Base-by-base conservation (phyloP, 345 rosid species). In the Aquilaria sinensis region DNA sequence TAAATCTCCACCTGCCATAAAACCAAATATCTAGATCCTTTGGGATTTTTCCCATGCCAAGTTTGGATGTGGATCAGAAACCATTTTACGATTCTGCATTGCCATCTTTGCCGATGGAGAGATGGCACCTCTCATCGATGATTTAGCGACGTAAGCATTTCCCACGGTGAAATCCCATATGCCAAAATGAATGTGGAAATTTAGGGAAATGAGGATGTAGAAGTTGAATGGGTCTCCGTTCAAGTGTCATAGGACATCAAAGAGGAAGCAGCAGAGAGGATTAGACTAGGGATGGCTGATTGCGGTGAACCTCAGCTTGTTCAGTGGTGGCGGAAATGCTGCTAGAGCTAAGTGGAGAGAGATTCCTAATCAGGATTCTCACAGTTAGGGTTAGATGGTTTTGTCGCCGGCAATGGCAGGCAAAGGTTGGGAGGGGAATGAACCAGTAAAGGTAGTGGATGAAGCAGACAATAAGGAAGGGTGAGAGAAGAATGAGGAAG, bases 211-310 rank as follows among this genome's bases (percentile, higher is more conserved):
- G 99, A 90, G 77, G 79, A 73, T 65, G 77, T 87, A 10, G 96
- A 83, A 52, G 78, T 90, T 1, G 96, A 88, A 14, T 96, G 96
- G 1, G 88, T 82, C 11, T 37, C 73, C 7, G 64, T 90, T 6
- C 94, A 88, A 56, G 74, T 94, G 74, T 94, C 96, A 0, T 94
- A 97, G 99, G 99, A 94, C 51, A 90, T 94, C 2, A 23, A 1
- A 23, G 23, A 23, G 23, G 23, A 23, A 23, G 23, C 23, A 1
- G 23, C 1, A 23, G 23, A 23, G 23, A 23, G 23, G 23, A 23
- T 23, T 23, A 23, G 23, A 23, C 23, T 23, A 23, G 23, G 23
- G 23, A 23, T 23, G 23, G 23, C 23, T 23, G 1, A 23, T 23
- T 23, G 1, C 1, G 23, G 23, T 23, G 23, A 23, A 23, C 23